Conservation (phyloP, 2,329 filamentous ascomycete genomes). For the Cercospora berteroae region DNA sequence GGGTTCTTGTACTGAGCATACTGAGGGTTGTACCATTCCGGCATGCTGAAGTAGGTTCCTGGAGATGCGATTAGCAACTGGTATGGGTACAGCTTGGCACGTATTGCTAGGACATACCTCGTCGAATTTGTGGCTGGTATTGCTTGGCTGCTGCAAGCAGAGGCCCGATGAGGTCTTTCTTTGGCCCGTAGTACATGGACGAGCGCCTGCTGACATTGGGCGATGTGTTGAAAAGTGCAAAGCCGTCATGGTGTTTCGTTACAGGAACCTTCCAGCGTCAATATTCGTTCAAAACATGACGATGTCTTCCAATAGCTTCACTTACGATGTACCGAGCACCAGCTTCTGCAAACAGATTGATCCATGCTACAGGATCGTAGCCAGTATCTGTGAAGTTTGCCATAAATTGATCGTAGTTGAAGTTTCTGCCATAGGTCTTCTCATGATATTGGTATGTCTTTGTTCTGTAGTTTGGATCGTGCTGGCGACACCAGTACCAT, state of each 20-base stretch:
- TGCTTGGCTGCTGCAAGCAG: conserved; percentile 46
- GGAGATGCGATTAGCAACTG: neutral
- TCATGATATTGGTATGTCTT: conserved; percentile 3
- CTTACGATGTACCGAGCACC: conserved; percentile 41
- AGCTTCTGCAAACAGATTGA: conserved; percentile 18
- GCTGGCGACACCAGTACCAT: conserved; percentile 20
- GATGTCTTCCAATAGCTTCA: conserved; percentile 26
- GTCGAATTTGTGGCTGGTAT: conserved; percentile 45
- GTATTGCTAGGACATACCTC: conserved; percentile 16
- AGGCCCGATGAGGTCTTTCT: conserved; percentile 44
- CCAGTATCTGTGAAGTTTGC: conserved; percentile 14
- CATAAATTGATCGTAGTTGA: conserved; percentile 18
- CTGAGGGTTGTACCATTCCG: conserved; percentile 52
- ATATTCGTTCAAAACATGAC: neutral
- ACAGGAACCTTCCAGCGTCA: neutral
- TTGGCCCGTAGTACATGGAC: conserved; percentile 44
- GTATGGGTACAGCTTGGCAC: neutral
- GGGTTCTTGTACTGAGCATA: conserved; percentile 42
- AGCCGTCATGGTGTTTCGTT: conserved; percentile 52
- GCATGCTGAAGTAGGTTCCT: conserved; percentile 51
- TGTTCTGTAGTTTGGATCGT: conserved; percentile 9
- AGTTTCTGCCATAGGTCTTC: conserved; percentile 1
- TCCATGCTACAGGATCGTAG: conserved; percentile 18
- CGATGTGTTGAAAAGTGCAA: conserved; percentile 46
- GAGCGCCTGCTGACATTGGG: conserved; percentile 42